Base-by-base conservation (phyloP, 805 yeast species). In the Starmerella etchellsii region DNA sequence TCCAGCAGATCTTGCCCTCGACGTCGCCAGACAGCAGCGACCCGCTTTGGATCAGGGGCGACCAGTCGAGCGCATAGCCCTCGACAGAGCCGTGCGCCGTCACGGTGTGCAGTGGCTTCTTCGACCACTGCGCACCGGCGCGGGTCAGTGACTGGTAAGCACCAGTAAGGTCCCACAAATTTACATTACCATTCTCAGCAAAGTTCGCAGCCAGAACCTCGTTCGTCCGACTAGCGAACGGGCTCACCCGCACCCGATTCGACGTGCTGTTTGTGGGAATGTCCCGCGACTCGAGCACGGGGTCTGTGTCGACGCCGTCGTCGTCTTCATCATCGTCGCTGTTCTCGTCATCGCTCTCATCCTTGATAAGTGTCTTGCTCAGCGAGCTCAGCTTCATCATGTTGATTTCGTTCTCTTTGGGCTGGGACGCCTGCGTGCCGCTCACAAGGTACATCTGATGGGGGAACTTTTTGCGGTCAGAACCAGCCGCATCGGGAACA, bases 1-100 rank as follows among this genome's bases (percentile, higher is more conserved):
- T 85, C 41, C 78, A 65, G 60, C 71, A 81, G 31, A 88, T 73
- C 55, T 88, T 69, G 38, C 98, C 98, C 18, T 80, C 65, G 49
- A 82, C 67, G 59, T 91, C 98, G 54, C 98, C 98, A 3, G 93
- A 73, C 42, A 91, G 67, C 47, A 91, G 65, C 1, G 85, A 70
- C 19, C 97, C 97, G 3, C 83, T 73, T 49, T 70, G 70, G 45
- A 76, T 72, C 48, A 80, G 64, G 32, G 96, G 95, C 1, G 94
- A 82, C 98, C 98, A 91, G 61, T 88, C 98, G 34, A 91, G 61
- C 14, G 95, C 98, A 56, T 84, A 91, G 27, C 98, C 97, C 65
- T 91, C 98, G n/a, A 82, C 94, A 50, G 79, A 78, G 20, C 96
- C 96, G 59, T 91, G 98, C 48, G 65, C 70, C 55, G 73, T 73